Evolutionary conservation across 1,139 yeast species (phyloP), one percentile per base, ranked within the genome.

Genomic region (Candida dubliniensis): DNA sequence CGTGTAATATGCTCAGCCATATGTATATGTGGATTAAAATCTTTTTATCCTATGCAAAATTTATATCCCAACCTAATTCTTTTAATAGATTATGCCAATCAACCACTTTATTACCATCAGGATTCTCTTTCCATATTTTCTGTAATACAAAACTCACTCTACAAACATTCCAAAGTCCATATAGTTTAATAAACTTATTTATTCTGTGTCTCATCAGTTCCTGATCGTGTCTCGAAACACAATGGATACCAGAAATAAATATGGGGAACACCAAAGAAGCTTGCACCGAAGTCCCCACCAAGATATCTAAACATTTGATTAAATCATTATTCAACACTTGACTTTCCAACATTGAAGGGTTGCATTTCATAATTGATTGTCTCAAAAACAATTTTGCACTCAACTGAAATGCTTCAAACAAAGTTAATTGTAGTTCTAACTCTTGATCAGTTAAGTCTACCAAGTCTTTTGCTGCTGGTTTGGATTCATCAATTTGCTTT

Each of bases 181-280:
- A 86, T 18, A 86, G 66, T 37, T 74, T 67, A 50, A 82, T 79
- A 54, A 81, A 77, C 32, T 69, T 76, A 24, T 78, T 78, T 49
- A 86, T 77, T 47, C 87, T 67, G 15, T 57, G 60, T 40, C 69
- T 61, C 78, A 86, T 82, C 36, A 66, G 59, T 12, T 62, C 61
- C 18, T 88, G 71, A 51, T 81, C 84, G 31, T 56, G 63, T 4
- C 65, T 63, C 1, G 75, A 66, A 8, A 81, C 76, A 54, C 87
- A 78, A 58, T 82, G 84, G 53, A 87, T 77, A 1, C 95, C 93
- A 0, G 90, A 84, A 30, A 87, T 81, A 57, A 87, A 87, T 50
- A 85, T 63, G 0, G 95, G 95, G 61, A 87, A 86, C 36, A 85
- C 84, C 14, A 86, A 63, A 2, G 86, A 79, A 5, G 88, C 83